phyloP scores from a whole-genome alignment of 768 basidiomycete species.

The Gymnopilus dilepis region DNA sequence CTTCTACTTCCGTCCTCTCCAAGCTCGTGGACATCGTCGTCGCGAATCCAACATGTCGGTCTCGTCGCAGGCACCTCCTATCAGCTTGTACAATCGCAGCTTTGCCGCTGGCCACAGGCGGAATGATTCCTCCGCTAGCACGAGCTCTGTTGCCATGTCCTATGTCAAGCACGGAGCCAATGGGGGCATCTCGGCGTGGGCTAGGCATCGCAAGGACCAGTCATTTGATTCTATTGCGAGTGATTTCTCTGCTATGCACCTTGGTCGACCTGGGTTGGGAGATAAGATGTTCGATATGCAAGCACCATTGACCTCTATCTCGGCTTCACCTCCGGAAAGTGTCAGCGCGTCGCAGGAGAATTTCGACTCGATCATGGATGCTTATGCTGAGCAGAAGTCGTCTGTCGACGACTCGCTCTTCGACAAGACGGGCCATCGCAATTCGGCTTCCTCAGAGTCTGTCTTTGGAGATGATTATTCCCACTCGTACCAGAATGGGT shows the following conservation, averaged over 20 bases:
- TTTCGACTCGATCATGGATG: slow-evolving; percentile 66
- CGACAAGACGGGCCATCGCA: slow-evolving; percentile 62
- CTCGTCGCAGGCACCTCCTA: slow-evolving; percentile 62
- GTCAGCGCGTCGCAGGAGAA: slow-evolving; percentile 24
- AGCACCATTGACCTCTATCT: slow-evolving; percentile 64
- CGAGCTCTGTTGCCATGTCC: slow-evolving; percentile 60
- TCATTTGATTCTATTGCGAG: slow-evolving; percentile 73
- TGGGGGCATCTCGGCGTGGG: slow-evolving; percentile 64
- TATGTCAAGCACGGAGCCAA: slow-evolving; percentile 58
- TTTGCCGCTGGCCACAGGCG: slow-evolving; percentile 53
- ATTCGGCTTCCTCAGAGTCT: slow-evolving; percentile 60
- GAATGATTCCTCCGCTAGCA: slow-evolving; percentile 63
- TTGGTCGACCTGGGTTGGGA: slow-evolving; percentile 75
- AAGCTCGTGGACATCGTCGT: slow-evolving; percentile 55
- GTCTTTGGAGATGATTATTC: slow-evolving; percentile 61
- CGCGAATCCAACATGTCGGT: slow-evolving; percentile 67
- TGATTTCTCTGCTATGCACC: slow-evolving; percentile 58
- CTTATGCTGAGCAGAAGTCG: slow-evolving; percentile 45
- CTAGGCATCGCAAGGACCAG: slow-evolving; percentile 56
- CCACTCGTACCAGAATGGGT: slow-evolving; percentile 33
- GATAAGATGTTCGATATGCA: slow-evolving; percentile 87
- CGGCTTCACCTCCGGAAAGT: slow-evolving; percentile 66
- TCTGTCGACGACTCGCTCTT: slow-evolving; percentile 60
- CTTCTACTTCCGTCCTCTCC: slow-evolving; percentile 65
- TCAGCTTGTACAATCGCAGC: slow-evolving; percentile 76